phyloP scores from a whole-genome alignment of 1,139 yeast species.

The Geotrichum klebahnii region DNA sequence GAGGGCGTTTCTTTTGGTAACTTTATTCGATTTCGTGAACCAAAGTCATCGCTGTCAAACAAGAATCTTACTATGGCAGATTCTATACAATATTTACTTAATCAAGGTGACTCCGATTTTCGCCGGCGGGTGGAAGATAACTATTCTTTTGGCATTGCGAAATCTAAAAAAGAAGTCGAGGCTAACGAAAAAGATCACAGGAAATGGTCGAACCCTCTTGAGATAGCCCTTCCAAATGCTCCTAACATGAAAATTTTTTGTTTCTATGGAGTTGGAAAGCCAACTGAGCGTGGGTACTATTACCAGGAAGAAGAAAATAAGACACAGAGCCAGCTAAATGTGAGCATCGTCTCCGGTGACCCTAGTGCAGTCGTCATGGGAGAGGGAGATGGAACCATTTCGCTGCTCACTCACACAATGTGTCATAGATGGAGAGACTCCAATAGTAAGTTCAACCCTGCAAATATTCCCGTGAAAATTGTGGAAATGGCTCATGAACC shows the following conservation, averaged over 20 bases:
- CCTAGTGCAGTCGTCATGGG: conserved; percentile 70
- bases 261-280: conserved; percentile 91
- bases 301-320: conserved; percentile 63
- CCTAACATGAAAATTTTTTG: conserved; percentile 88
- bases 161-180: conserved; percentile 52
- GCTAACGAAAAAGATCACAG: conserved; percentile 62
- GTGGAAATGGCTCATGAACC: conserved; percentile 95
- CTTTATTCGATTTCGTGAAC: conserved; percentile 61
- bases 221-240: conserved; percentile 84
- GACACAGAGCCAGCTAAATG: conserved; percentile 49
- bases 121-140: conserved; percentile 57
- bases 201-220: conserved; percentile 91
- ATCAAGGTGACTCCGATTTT: conserved; percentile 74
- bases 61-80: conserved; percentile 60
- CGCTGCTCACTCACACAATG: conserved; percentile 74
- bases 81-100: conserved; percentile 60
- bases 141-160: conserved; percentile 77
- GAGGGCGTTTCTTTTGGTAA: conserved; percentile 58
- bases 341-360: conserved; percentile 58
- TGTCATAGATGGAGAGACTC: conserved; percentile 82
- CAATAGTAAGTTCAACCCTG: conserved; percentile 75
- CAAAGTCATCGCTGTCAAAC: conserved; percentile 43
- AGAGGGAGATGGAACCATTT: conserved; percentile 95
- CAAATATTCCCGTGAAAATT: conserved; percentile 60
- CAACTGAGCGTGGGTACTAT: conserved; percentile 88